A percentile compares a stretch with the other conserved stretches of the same genome.
Conservation (phyloP, 2,329 filamentous ascomycete genomes). For the Alternaria dauci region DNA sequence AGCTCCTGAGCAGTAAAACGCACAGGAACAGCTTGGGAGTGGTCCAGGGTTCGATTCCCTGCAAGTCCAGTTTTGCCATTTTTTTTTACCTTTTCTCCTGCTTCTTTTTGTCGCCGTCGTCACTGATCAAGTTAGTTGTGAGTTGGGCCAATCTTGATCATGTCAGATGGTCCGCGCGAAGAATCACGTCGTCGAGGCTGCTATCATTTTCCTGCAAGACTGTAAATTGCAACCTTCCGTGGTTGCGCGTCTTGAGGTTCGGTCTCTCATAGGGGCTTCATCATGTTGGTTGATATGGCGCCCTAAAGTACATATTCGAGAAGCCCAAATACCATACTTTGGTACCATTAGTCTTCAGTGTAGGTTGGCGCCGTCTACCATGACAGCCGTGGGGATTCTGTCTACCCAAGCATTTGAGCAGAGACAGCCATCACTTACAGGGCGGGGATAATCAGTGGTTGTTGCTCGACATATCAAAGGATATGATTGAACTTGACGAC, state of each 20-base stretch:
- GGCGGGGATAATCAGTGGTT: constrained; percentile 5
- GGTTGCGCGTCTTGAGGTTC: too few relatives aligned
- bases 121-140: neutral
- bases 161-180: neutral
- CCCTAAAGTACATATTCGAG: too few relatives aligned
- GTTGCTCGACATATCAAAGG: neutral
- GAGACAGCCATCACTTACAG: neutral
- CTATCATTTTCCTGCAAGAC: too few relatives aligned
- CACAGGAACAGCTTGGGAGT: constrained; percentile 1
- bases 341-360: constrained; percentile 19
- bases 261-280: neutral
- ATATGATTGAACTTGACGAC: constrained; percentile 8
- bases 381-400: neutral
- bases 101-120: neutral
- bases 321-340: neutral
- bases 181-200: neutral
- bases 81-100: too few relatives aligned
- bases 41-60: constrained; percentile 21
- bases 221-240: too few relatives aligned
- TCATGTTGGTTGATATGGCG: neutral
- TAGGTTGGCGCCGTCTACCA: neutral
- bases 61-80: constrained; percentile 9
- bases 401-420: neutral
- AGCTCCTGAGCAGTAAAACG: too few relatives aligned
- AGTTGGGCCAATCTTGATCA: neutral